Evolutionary conservation across 2,329 filamentous ascomycete species (phyloP), one percentile per base, ranked within the genome.

Genomic region (Leptographium galeiforme): DNA sequence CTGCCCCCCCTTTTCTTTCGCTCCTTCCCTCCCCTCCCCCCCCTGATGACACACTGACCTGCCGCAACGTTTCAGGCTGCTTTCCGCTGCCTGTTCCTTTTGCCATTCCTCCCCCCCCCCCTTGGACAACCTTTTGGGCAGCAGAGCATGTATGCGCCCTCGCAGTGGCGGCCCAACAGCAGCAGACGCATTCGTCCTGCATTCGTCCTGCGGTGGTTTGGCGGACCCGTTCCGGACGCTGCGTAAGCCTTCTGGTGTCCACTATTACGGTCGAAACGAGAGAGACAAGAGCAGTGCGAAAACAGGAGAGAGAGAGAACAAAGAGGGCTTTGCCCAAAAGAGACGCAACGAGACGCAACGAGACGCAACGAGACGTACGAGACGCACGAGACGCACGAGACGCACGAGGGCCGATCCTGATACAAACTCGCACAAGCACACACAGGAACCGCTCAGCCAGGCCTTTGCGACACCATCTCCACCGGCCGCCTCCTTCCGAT

Each of bases 21-120:
- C 18, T 25, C 32, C 36, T 49, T 49, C 47, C n/a, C 36, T 32
- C n/a, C 36, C 16, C 38, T 48, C n/a, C 19, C 32, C 16, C 39
- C 32, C 48, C 40, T 51, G 41, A 51, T 51, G 49, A 51, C 49
- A 46, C 50, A 51, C 36, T 38, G 48, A 19, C 39, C 30, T 50
- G 39, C 48, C 18, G 48, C 41, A 25, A 45, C 34, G 50, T 46
- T 46, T 45, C 50, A 39, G n/a, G 50, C 18, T 25, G 13, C 40
- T 46, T 18, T 33, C 11, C 18, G 32, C n/a, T n/a, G 14, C 36
- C 38, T 18, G 33, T 36, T 44, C 12, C 25, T 38, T 25, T 16
- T 8, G 12, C 34, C 34, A 36, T 36, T 36, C 25, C 25, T 25
- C 25, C 25, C 25, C 25, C 25, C 25, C 25, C 25, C 3, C 25